phyloP scores from a whole-genome alignment of 2,329 filamentous ascomycete genomes.

The Purpureocillium lavendulum region DNA sequence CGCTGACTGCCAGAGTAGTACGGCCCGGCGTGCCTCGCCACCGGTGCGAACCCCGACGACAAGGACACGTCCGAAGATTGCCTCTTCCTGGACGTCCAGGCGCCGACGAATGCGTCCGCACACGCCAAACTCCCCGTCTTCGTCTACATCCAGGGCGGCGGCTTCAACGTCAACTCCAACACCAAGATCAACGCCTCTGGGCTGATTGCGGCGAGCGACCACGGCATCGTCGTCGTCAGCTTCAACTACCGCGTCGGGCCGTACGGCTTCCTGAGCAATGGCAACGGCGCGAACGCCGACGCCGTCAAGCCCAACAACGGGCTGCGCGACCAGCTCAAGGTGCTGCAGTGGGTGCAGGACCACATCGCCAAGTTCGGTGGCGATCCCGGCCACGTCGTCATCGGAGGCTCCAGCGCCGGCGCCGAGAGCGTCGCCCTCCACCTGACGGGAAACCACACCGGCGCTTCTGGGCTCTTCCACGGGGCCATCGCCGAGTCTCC shows the following conservation, averaged over 20 bases:
- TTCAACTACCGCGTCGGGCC: slow-evolving; percentile 71
- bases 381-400: slow-evolving; percentile 56
- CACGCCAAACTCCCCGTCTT: slow-evolving; percentile 54
- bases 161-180: slow-evolving; percentile 43
- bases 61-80: slow-evolving; percentile 51
- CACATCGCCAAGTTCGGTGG: slow-evolving; percentile 63
- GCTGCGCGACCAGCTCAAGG: slow-evolving; percentile 61
- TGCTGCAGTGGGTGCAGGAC: slow-evolving; percentile 59
- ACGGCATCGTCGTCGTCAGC: slow-evolving; percentile 58
- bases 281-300: slow-evolving; percentile 25
- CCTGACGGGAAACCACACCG: slow-evolving; percentile 45
- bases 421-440: slow-evolving; percentile 58
- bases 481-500: slow-evolving; percentile 42
- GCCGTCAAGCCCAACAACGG: slow-evolving; percentile 56
- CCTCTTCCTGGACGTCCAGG: slow-evolving; percentile 58
- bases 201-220: slow-evolving; percentile 47
- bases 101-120: slow-evolving; percentile 42
- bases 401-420: slow-evolving; percentile 63
- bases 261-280: slow-evolving; percentile 61
- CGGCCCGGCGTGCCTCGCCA: slow-evolving; percentile 18
- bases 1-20: slow-evolving; percentile 2
- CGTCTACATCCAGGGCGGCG: slow-evolving; percentile 50
- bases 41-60: slow-evolving; percentile 14
- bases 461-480: slow-evolving; percentile 39
- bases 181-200: slow-evolving; percentile 51